phyloP scores from a whole-genome alignment of 2,329 filamentous ascomycete genomes.

The Paecilomyces dactylethromorphus region DNA sequence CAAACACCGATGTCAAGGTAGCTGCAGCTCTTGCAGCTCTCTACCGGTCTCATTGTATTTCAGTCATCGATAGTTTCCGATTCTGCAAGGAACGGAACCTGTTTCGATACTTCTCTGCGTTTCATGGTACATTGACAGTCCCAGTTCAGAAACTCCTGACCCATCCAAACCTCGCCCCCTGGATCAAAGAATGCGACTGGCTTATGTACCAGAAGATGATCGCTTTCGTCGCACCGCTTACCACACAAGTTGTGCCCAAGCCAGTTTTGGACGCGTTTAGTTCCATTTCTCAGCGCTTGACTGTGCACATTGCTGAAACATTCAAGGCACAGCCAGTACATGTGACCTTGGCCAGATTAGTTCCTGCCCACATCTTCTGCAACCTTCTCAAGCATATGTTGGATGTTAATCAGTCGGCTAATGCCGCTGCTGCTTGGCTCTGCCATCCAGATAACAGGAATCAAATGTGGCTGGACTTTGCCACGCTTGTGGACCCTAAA shows the following conservation, averaged over 20 bases:
- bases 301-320: slow-evolving; percentile 73
- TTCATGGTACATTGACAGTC: slow-evolving; percentile 92
- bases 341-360: slow-evolving; percentile 78
- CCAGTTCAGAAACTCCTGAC: slow-evolving; percentile 90
- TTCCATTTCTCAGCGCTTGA: slow-evolving; percentile 75
- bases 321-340: slow-evolving; percentile 81
- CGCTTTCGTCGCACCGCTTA: slow-evolving; percentile 79
- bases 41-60: slow-evolving; percentile 92
- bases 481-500: slow-evolving; percentile 31
- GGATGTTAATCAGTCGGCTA: slow-evolving; percentile 86
- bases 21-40: slow-evolving; percentile 79
- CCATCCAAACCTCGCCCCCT: slow-evolving; percentile 72
- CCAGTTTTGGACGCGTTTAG: slow-evolving; percentile 79
- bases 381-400: slow-evolving; percentile 79
- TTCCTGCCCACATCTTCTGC: slow-evolving; percentile 82
- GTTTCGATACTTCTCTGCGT: slow-evolving; percentile 88
- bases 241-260: slow-evolving; percentile 84
- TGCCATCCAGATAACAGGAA: slow-evolving; percentile 83
- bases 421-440: slow-evolving; percentile 88
- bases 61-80: slow-evolving; percentile 87
- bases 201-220: slow-evolving; percentile 97
- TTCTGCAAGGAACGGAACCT: slow-evolving; percentile 97
- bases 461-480: slow-evolving; percentile 89
- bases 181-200: slow-evolving; percentile 95
- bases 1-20: slow-evolving; percentile 76